These are phyloP conservation scores for Pulveroboletus sp. DNA, from an alignment of 768 basidiomycete species.

Conservation along the genomic window DNA sequence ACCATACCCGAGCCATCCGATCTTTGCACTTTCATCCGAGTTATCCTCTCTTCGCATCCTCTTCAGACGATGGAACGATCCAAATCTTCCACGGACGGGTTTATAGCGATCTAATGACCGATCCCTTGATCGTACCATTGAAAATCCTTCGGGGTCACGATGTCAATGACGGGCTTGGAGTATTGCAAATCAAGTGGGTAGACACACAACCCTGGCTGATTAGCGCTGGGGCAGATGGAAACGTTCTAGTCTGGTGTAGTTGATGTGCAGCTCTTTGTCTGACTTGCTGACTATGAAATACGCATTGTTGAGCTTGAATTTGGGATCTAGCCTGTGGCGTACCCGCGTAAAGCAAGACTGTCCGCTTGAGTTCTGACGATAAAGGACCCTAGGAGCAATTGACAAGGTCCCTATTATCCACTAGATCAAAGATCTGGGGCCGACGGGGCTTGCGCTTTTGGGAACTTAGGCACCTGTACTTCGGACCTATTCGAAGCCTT, in stretches of 20 bases:
- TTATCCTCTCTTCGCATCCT: conserved; percentile 93
- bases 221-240: conserved; percentile 90
- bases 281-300: conserved; percentile 23
- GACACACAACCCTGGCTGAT: conserved; percentile 88
- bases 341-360: conserved; percentile 11
- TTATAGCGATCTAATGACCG: conserved; percentile 92
- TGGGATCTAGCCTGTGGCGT: conserved; percentile 13
- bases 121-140: conserved; percentile 94
- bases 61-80: conserved; percentile 95
- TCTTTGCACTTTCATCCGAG: conserved; percentile 90
- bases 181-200: conserved; percentile 88
- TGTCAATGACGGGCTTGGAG: conserved; percentile 81
- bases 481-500: not conserved
- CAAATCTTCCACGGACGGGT: conserved; percentile 96
- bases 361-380: conserved; percentile 6
- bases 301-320: conserved; percentile 23
- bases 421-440: not conserved
- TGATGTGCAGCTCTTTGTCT: conserved; percentile 35
- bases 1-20: conserved; percentile 91
- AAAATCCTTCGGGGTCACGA: conserved; percentile 94
- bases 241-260: conserved; percentile 84
- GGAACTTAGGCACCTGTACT: not conserved
- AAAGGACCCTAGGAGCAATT: conserved; percentile 2
- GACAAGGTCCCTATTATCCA: conserved; percentile 3
- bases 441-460: not conserved